Conservation (phyloP, 1,139 yeast genomes). For the Candida tunisiensis region DNA sequence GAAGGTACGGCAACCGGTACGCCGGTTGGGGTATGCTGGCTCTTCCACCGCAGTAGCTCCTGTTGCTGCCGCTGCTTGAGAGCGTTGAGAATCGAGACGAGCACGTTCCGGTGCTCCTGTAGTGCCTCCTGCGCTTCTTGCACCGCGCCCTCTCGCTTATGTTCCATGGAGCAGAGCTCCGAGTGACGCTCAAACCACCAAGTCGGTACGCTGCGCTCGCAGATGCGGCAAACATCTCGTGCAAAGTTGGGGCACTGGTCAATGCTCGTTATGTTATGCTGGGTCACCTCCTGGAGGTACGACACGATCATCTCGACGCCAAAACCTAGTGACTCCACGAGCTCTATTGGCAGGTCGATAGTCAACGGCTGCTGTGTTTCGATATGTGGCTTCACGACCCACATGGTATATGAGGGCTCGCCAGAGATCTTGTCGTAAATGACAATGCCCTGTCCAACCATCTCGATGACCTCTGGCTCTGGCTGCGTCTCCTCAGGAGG, state of each 20-base stretch:
- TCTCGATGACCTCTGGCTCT: slow-evolving; percentile 32
- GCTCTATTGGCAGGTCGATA: slow-evolving; percentile 46
- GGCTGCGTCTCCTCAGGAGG: too few species aligned
- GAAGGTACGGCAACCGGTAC: too few species aligned
- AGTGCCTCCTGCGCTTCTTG: slow-evolving; percentile 61
- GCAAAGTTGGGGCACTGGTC: slow-evolving; percentile 41
- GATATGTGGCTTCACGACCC: slow-evolving; percentile 73
- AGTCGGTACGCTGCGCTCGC: slow-evolving; percentile 73
- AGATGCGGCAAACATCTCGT: slow-evolving; percentile 76
- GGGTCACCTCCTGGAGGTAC: slow-evolving; percentile 44
- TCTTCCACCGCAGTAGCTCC: too few species aligned
- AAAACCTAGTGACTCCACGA: slow-evolving; percentile 63
- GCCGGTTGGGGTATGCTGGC: too few species aligned
- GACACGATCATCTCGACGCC: slow-evolving; percentile 73
- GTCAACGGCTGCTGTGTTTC: slow-evolving; percentile 36
- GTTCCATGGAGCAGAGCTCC: slow-evolving; percentile 71
- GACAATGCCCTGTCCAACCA: slow-evolving; percentile 85
- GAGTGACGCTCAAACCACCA: slow-evolving; percentile 93
- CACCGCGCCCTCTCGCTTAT: slow-evolving; percentile 59
- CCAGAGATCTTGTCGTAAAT: slow-evolving; percentile 46
- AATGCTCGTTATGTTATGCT: slow-evolving; percentile 12
- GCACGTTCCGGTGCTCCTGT: slow-evolving; percentile 44
- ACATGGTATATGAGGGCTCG: slow-evolving; percentile 71
- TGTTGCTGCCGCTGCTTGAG: too few species aligned
- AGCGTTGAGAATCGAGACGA: slow-evolving; percentile 14